Evolutionary conservation across 768 basidiomycete species (phyloP), one percentile per base, ranked within the genome.

Genomic region (Podaxis sp.): DNA sequence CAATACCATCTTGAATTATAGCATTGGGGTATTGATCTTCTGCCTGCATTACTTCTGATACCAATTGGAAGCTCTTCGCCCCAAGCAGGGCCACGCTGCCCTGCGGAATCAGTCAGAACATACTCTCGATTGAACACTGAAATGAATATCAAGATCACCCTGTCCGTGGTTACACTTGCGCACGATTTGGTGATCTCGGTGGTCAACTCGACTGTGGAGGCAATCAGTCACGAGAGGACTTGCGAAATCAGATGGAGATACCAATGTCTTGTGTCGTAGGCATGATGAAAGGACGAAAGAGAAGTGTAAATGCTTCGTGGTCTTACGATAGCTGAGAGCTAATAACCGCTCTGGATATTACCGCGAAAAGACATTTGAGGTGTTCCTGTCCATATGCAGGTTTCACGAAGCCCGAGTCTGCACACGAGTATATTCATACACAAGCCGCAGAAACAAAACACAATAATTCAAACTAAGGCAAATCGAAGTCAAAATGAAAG

Each of bases 381-480:
- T 28, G 6, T 28, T 28, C 26, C 26, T 15, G n/a, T 44, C 2
- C 42, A 44, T n/a, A 24, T 49, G 19, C 48, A n/a, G 2, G 2
- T 24, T 49, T 1, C 11, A 1, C 48, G 17, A 2, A 42, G 7
- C 28, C 28, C 3, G 22, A 0, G 48, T 51, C 57, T 51, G 57
- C 57, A 36, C n/a, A 49, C 44, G 30, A 38, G 24, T 60, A 60
- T 52, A 52, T 40, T 60, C 49, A 52, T 60, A 60, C 59, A 60
- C 49, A n/a, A 22, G 38, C 38, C 51, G 52, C 30, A 57, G 54
- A 39, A 15, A 46, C 15, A 46, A 30, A 24, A 57, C 24, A 44
- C 12, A 26, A 57, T 12, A 57, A 46, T 17, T 57, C 24, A 57
- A 44, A 22, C 54, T 19, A 44, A 51, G 12, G 26, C 49, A 24